These are phyloP conservation scores for Perilla frutescens DNA, from an alignment of 257 asterid genomes.

Conservation along the genomic window DNA sequence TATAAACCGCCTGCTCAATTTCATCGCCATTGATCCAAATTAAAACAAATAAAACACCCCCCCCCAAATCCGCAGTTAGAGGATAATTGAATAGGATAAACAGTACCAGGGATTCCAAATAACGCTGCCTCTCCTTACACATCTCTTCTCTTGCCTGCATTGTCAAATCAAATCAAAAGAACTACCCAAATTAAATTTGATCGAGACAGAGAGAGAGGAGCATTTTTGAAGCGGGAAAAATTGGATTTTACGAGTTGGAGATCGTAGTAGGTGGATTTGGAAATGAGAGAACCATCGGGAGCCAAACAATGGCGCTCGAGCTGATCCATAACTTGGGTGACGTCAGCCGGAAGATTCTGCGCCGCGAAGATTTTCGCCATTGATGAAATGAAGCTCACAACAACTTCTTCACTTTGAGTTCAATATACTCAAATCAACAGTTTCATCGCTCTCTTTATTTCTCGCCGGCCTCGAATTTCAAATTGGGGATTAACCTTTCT, in stretches of 20 bases:
- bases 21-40: constrained; percentile 13
- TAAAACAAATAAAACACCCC: constrained; percentile 15
- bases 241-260: constrained; percentile 68
- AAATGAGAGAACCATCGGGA: constrained; percentile 92
- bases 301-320: constrained; percentile 95
- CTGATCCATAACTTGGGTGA: constrained; percentile 78
- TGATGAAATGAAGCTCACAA: background rate
- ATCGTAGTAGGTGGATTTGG: constrained; percentile 85
- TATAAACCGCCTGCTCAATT: constrained; percentile 70
- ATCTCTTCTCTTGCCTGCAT: constrained; percentile 97
- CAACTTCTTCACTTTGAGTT: constrained; percentile 16
- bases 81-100: background rate
- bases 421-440: background rate
- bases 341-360: constrained; percentile 80
- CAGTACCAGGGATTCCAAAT: constrained; percentile 82
- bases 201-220: background rate
- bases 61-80: constrained; percentile 20
- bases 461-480: no score
- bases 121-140: constrained; percentile 95
- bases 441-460: background rate
- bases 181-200: background rate
- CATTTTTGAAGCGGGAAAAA: constrained; percentile 12
- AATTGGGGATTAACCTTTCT: no score
- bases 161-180: constrained; percentile 24
- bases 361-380: constrained; percentile 65